Percentiles rank a stretch among this genome's conserved stretches.
Conservation (phyloP, 805 yeast genomes). For the Lachancea waltii region DNA sequence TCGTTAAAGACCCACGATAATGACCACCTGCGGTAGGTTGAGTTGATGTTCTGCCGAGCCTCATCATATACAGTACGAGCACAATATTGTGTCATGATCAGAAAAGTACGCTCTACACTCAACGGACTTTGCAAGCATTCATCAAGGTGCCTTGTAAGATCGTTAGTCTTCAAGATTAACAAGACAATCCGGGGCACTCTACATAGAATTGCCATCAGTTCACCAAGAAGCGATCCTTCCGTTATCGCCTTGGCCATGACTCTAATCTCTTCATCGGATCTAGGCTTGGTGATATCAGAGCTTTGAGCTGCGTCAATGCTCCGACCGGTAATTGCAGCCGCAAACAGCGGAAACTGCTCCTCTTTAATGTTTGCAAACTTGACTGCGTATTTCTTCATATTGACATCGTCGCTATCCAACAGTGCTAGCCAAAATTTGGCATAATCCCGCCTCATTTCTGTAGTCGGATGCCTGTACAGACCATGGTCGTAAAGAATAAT, state of each 20-base stretch:
- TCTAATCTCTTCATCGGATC: conserved; percentile 57
- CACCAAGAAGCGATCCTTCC: conserved; percentile 59
- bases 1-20: conserved; percentile 22
- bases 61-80: conserved; percentile 74
- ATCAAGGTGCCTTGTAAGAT: conserved; percentile 82
- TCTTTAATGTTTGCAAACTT: conserved; percentile 73
- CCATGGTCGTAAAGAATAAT: conserved; percentile 94
- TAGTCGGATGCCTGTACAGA: conserved; percentile 75
- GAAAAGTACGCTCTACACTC: conserved; percentile 81
- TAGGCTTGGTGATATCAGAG: conserved; percentile 49
- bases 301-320: conserved; percentile 70
- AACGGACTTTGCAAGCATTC: conserved; percentile 74
- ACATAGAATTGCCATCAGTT: conserved; percentile 72
- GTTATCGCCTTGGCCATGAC: conserved; percentile 59
- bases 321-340: conserved; percentile 93
- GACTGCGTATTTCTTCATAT: conserved; percentile 69
- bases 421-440: conserved; percentile 91
- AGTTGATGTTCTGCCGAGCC: conserved; percentile 37
- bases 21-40: conserved; percentile 20
- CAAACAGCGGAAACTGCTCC: conserved; percentile 74
- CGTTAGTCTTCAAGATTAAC: conserved; percentile 87
- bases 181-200: conserved; percentile 80
- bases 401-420: conserved; percentile 57
- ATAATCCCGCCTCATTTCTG: conserved; percentile 70
- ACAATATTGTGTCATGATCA: conserved; percentile 87